Evolutionary conservation across 768 basidiomycete genomes (phyloP).

Genomic region (Russula brevipes): DNA sequence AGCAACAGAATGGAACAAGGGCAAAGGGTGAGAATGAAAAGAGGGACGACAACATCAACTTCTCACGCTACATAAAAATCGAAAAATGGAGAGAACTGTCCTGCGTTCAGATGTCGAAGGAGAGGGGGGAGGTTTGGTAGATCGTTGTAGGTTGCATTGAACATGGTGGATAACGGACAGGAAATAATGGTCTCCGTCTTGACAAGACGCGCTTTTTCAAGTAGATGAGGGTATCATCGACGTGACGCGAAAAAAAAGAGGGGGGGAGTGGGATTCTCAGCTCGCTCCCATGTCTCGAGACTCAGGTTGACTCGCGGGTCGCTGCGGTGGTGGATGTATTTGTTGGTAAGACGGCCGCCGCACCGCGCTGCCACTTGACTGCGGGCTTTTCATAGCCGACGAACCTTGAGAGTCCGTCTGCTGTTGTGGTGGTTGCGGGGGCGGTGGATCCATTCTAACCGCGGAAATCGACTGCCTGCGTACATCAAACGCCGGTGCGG

Average conservation of each 20-base stretch:
- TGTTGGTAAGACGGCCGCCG: constrained; percentile 14
- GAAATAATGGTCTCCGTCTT: background rate
- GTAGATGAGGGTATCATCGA: constrained; percentile 6
- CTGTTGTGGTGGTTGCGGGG: constrained; percentile 28
- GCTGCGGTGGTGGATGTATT: background rate
- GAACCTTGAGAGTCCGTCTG: constrained; percentile 9
- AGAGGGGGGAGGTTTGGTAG: background rate
- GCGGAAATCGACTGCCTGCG: constrained; percentile 48
- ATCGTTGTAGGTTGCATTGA: background rate
- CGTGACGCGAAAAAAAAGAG: background rate
- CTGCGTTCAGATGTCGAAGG: constrained; percentile 1
- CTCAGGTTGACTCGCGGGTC: constrained; percentile 6
- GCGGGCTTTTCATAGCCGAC: constrained; percentile 11
- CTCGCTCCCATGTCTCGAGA: constrained; percentile 14
- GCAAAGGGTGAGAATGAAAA: background rate
- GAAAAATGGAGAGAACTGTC: constrained; percentile 9
- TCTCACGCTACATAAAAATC: constrained; percentile 12
- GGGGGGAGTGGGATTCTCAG: background rate
- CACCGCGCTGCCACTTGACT: background rate
- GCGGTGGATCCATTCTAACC: constrained; percentile 43
- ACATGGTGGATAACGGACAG: background rate
- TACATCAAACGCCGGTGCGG: constrained; percentile 44
- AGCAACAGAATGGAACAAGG: constrained; percentile 2
- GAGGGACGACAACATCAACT: background rate
- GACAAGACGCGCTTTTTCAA: constrained; percentile 7